Conservation (phyloP, 2,329 filamentous ascomycete species). For the Cytospora schulzeri region DNA sequence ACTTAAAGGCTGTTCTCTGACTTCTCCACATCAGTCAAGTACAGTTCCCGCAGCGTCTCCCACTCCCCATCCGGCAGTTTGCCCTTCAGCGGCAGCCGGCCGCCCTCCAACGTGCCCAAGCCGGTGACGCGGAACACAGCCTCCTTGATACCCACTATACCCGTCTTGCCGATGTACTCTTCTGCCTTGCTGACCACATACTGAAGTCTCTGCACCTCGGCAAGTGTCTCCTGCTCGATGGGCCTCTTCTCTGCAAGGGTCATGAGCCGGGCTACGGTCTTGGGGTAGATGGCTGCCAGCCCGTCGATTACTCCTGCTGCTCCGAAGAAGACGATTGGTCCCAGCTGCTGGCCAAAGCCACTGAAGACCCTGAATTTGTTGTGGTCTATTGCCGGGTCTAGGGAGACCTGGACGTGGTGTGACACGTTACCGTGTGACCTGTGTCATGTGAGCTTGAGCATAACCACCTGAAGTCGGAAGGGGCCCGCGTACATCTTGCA, state of each 20-base stretch:
- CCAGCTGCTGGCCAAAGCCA: conserved; percentile 67
- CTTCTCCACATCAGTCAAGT: conserved; percentile 39
- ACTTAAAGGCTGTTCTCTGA: conserved; percentile 29
- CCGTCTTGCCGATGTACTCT: conserved; percentile 62
- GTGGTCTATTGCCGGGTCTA: conserved; percentile 63
- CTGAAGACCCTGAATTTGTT: conserved; percentile 64
- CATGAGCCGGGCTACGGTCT: conserved; percentile 61
- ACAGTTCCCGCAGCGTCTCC: conserved; percentile 46
- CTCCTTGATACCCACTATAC: conserved; percentile 67
- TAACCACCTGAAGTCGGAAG: not conserved
- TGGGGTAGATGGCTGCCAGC: conserved; percentile 65
- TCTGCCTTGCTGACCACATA: conserved; percentile 63
- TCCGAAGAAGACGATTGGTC: conserved; percentile 63
- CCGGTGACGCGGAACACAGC: conserved; percentile 58
- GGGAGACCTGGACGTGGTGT: conserved; percentile 63
- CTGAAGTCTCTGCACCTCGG: conserved; percentile 60
- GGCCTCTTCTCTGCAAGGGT: conserved; percentile 43
- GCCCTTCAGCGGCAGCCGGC: conserved; percentile 59
- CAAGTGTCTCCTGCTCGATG: conserved; percentile 38
- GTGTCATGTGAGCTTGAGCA: not conserved
- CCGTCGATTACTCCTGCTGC: conserved; percentile 69
- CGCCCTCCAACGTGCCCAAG: conserved; percentile 60
- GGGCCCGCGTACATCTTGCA: conserved; percentile 56
- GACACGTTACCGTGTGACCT: conserved; percentile 66
- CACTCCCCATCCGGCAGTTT: conserved; percentile 59